phyloP scores from a whole-genome alignment of 495 filamentous ascomycete genomes.

The Tuber indicum region DNA sequence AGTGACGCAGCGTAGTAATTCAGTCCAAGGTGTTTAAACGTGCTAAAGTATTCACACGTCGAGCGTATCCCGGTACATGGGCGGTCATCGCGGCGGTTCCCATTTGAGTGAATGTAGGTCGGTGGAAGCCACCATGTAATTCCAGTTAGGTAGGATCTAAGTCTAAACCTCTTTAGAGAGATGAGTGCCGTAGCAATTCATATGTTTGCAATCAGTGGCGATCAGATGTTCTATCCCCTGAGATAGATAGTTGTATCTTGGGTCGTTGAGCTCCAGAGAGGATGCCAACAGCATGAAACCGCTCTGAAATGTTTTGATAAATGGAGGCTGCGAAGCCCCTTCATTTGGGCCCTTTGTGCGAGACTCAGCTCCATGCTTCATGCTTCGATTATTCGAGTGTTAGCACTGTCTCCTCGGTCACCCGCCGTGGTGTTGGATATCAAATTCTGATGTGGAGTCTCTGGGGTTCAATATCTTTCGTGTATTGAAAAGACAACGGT shows the following conservation, averaged over 20 bases:
- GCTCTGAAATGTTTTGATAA: background rate
- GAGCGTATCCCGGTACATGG: background rate
- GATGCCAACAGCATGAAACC: background rate
- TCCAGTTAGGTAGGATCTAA: background rate
- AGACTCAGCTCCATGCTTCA: background rate
- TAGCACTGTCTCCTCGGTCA: background rate
- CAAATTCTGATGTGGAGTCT: background rate
- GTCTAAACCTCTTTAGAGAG: background rate
- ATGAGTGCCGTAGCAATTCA: background rate
- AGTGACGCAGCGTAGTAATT: slow-evolving; percentile 1
- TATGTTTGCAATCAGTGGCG: background rate
- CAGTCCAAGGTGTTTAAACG: background rate
- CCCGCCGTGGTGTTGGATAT: background rate
- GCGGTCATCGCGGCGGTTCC: background rate
- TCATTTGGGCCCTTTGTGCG: background rate
- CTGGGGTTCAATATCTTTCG: background rate
- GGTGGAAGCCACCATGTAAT: background rate
- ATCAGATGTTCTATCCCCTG: background rate
- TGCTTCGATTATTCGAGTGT: background rate
- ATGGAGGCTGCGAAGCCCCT: background rate
- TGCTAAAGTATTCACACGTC: background rate
- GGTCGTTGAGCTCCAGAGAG: background rate
- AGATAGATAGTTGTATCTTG: background rate
- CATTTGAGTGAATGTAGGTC: background rate
- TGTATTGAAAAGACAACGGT: background rate